Evolutionary conservation across 2,329 filamentous ascomycete species (phyloP), one percentile per base, ranked within the genome.

Genomic region (Rhinocladiella similis): DNA sequence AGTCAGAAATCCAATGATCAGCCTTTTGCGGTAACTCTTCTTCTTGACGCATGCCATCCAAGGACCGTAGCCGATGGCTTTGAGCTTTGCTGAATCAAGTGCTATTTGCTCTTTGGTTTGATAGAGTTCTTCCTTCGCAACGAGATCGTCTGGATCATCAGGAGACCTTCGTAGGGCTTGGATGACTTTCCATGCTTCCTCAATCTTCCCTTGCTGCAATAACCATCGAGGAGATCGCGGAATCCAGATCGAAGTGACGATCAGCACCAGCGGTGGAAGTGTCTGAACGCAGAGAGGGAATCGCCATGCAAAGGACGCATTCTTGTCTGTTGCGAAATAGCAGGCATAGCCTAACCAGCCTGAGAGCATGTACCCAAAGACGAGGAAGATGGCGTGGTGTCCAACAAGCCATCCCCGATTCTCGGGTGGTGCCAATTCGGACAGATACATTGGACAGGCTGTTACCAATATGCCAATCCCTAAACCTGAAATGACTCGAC

Each of bases 1-100:
- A 0, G 77, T 81, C 35, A 81, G 66, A 57, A 81, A 81, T 0
- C 77, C 78, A 41, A 81, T 78, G 1, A 74, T 69, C 76, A 81
- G 79, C 0, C 79, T 70, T 68, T 79, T 81, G 16, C 78, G 69
- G 58, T 80, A 79, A 7, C 76, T 77, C 56, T 71, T 73, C 64
- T 77, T 79, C 63, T 72, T 74, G 19, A 77, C n/a, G 0, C 78
- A 70, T 0, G 77, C 77, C 36, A 66, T 73, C 76, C 76, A 79
- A 0, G 74, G 71, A 1, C 65, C 73, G n/a, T 70, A 67, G 0
- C 74, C 73, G 6, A 73, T 70, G 0, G 66, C 65, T 25, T 71
- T 67, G 20, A 80, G 68, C 59, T 75, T 62, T 16, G 60, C 65
- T 5, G 63, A 61, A 29, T 64, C 62, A 13, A 64, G 52, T 3